Percentiles rank a stretch among this genome's conserved stretches.
phyloP scores from a whole-genome alignment of 345 rosid genomes.

The Citrus glauca region DNA sequence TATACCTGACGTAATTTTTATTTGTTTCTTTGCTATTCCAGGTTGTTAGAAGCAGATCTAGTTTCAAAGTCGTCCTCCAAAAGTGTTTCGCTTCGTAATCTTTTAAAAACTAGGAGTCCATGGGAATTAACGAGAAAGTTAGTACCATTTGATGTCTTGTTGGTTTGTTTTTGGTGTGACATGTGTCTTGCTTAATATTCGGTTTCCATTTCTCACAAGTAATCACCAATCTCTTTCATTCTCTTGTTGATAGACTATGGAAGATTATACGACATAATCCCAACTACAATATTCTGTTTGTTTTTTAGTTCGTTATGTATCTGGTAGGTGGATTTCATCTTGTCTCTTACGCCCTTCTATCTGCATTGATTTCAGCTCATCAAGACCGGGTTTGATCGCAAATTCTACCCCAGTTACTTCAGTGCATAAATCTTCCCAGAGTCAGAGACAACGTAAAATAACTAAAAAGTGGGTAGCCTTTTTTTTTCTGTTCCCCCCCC shows the following conservation, averaged over 20 bases:
- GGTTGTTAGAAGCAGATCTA: constrained; percentile 25
- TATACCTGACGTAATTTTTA: background rate
- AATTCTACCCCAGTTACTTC: constrained; percentile 36
- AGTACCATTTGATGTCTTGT: constrained; percentile 28
- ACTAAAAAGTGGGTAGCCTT: constrained; percentile 38
- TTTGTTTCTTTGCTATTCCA: constrained; percentile 13
- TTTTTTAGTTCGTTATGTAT: background rate
- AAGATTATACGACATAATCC: background rate
- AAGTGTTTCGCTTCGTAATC: constrained; percentile 14
- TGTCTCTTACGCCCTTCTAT: background rate
- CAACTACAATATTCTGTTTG: background rate
- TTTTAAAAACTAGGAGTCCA: constrained; percentile 34
- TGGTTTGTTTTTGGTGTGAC: constrained; percentile 8
- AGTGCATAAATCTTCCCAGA: constrained; percentile 28
- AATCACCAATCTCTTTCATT: background rate
- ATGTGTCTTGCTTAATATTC: background rate
- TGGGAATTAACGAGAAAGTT: constrained; percentile 41
- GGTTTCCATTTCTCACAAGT: background rate
- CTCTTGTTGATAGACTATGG: background rate
- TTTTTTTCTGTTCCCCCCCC: background rate
- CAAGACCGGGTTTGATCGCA: constrained; percentile 33
- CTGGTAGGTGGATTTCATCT: background rate
- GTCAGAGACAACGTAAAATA: constrained; percentile 36
- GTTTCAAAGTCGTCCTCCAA: constrained; percentile 20
- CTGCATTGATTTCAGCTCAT: constrained; percentile 38